phyloP scores from a whole-genome alignment of 1,284 basidiomycete genomes.

The Cryptococcus sp. region DNA sequence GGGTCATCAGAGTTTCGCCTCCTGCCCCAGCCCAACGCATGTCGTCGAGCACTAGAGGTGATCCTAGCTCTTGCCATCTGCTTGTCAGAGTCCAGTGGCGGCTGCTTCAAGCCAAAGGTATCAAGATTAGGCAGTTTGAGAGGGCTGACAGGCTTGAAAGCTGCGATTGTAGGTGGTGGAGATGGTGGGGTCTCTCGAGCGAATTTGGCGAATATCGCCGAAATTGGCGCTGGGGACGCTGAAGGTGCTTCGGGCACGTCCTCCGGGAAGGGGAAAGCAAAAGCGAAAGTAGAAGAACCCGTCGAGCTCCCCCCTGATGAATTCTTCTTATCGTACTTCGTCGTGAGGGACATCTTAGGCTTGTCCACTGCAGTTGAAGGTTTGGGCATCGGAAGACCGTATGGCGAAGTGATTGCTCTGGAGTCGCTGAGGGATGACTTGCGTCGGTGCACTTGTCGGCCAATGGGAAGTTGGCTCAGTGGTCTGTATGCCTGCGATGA shows the following conservation, averaged over 20 bases:
- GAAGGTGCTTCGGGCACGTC: constrained; percentile 14
- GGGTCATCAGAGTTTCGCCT: constrained; percentile 37
- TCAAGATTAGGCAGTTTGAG: constrained; percentile 8
- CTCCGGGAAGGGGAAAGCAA: constrained; percentile 15
- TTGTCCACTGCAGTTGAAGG: constrained; percentile 17
- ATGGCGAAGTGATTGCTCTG: constrained; percentile 29
- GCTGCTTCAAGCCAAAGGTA: constrained; percentile 12
- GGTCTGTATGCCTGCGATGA: constrained; percentile 38
- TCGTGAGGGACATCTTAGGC: constrained; percentile 30
- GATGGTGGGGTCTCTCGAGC: constrained; percentile 16
- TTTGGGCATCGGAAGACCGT: constrained; percentile 29
- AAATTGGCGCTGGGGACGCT: constrained; percentile 13
- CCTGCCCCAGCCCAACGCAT: constrained; percentile 44
- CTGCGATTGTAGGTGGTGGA: constrained; percentile 7
- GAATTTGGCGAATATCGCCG: constrained; percentile 36
- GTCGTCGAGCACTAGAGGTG: constrained; percentile 28
- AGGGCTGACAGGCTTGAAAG: constrained; percentile 8
- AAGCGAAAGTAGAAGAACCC: constrained; percentile 10
- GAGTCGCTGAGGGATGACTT: constrained; percentile 31
- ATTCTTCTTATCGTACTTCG: constrained; percentile 42
- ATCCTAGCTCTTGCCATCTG: constrained; percentile 21
- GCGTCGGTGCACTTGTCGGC: constrained; percentile 27
- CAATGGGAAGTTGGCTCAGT: constrained; percentile 20
- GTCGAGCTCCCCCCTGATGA: constrained; percentile 25
- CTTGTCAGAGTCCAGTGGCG: constrained; percentile 6